Base-by-base conservation (phyloP, 257 asterid genomes). In the Scutellaria barbata region DNA sequence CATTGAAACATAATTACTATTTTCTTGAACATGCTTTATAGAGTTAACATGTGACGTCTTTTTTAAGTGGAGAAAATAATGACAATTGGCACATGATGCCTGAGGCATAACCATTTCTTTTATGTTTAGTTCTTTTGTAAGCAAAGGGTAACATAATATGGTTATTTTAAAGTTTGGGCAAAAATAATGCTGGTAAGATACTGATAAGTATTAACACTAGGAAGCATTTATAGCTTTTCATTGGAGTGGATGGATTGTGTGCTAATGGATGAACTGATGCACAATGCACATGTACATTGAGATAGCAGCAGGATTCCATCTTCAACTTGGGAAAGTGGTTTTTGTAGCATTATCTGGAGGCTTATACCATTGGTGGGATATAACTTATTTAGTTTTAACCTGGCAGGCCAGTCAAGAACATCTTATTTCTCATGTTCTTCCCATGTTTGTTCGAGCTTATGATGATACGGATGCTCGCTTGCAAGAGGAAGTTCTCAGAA, bases 401-500 rank as follows among this genome's bases (percentile, higher is more conserved):
- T 83, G 73, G 68, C 83, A 95, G 99, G 97, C 97, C 82, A 92
- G 90, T 83, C 95, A 80, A 75, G 96, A 83, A 54, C 94, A 95
- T 82, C 85, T 95, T 55, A 72, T 89, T 76, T 81, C 89, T 20
- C 97, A 95, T 77, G 89, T 92, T 43, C 90, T 92, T 43, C 97
- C 99, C 42, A 89, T 87, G 96, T 92, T 95, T 77, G 88, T 90
- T 72, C 95, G 97, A 76, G 98, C 99, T 63, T 92, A 89, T 73
- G 99, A 92, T 81, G 99, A 95, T 79, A 80, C 86, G 45, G 99
- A 95, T 86, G 81, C 96, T 76, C 95, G 98, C 72, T 71, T 95
- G 89, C 99, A 95, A 95, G 99, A 95, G 87, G 99, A 95, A 86
- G 98, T 82, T 77, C 89, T 95, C 14, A 95, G 92, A 75, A 88